Percentiles rank a stretch among this genome's conserved stretches.
Conservation (phyloP, 176 grass and related monocot genomes). For the Oryza meridionalis region DNA sequence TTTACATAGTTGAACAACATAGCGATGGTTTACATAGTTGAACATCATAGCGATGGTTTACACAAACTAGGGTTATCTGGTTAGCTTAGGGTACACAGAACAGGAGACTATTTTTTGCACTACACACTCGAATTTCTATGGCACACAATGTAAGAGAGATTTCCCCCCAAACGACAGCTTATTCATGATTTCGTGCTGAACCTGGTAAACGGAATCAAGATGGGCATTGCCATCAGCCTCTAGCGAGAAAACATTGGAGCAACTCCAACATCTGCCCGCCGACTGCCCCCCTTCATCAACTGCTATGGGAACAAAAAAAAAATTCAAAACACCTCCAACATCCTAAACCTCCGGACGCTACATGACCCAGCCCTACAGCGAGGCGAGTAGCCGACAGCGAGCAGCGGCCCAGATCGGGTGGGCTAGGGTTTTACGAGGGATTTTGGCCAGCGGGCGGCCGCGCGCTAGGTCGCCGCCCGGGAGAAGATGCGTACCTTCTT, state of each 20-base stretch:
- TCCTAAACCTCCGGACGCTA: neutral
- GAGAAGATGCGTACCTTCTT: conserved; percentile 63
- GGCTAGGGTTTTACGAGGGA: conserved; percentile 43
- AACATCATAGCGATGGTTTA: neutral
- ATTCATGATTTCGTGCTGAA: no score
- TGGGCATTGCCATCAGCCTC: neutral
- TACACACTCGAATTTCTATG: neutral
- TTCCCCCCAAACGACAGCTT: neutral
- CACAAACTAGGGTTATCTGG: neutral
- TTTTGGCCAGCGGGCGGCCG: neutral
- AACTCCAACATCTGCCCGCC: conserved; percentile 6
- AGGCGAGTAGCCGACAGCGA: neutral
- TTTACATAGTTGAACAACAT: neutral
- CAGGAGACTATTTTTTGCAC: neutral
- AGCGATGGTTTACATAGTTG: neutral
- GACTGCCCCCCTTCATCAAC: neutral
- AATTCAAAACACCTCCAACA: neutral
- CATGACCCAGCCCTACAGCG: neutral
- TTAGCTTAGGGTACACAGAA: neutral
- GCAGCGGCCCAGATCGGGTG: conserved; percentile 31
- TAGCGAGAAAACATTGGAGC: neutral
- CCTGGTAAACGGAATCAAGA: neutral
- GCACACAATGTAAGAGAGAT: neutral
- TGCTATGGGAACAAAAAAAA: neutral
- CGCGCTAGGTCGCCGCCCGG: neutral